Evolutionary conservation across 2,329 filamentous ascomycete species (phyloP).

Genomic region (Myriosclerotinia scirpicola): DNA sequence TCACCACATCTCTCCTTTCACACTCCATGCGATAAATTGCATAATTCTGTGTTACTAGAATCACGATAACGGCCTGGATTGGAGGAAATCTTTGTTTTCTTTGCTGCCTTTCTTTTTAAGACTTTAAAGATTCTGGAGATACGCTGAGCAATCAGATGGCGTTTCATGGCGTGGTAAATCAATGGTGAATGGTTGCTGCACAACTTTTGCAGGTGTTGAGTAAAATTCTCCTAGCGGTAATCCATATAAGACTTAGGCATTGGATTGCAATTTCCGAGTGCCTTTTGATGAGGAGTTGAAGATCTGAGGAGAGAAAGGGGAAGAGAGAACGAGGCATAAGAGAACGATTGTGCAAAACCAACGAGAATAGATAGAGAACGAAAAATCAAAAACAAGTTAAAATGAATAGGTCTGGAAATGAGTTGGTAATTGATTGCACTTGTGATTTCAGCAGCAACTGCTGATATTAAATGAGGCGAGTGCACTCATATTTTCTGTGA

Average conservation of each 20-base stretch:
- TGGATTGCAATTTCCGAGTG: background rate
- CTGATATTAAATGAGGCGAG: background rate
- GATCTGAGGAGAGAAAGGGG: background rate
- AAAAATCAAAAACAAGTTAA: background rate
- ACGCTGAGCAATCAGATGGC: conserved; percentile 9
- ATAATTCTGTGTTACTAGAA: no score
- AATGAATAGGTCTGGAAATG: background rate
- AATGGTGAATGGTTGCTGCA: background rate
- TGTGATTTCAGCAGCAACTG: background rate
- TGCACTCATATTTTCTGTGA: background rate
- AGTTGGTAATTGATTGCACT: background rate
- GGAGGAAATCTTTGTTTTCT: background rate
- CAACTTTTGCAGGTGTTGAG: background rate
- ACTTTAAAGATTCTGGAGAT: background rate
- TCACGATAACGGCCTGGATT: background rate
- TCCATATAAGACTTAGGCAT: background rate
- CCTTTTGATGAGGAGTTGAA: background rate
- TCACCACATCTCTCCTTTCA: background rate
- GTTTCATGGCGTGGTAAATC: background rate
- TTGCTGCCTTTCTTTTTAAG: background rate
- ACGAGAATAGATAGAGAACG: background rate
- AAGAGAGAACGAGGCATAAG: background rate
- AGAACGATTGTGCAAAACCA: background rate
- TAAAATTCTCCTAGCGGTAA: no score
- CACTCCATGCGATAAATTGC: background rate